phyloP scores from a whole-genome alignment of 1,284 basidiomycete species.

The Anthracocystis walkeri region DNA sequence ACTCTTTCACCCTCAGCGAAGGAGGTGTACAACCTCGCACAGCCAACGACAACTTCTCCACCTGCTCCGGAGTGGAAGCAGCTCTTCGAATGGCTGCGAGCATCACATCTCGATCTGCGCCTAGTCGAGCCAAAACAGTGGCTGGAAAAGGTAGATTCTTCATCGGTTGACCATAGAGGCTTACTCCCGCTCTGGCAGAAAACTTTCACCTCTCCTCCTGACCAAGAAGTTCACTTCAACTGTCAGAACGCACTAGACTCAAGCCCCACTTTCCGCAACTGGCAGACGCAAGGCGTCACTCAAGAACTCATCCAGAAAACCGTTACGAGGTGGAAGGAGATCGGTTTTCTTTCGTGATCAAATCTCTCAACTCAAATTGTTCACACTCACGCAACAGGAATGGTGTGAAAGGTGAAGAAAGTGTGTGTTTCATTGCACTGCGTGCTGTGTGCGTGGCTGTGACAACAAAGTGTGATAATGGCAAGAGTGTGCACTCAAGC shows the following conservation, averaged over 20 bases:
- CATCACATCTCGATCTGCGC: slow-evolving; percentile 79
- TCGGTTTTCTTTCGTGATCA: slow-evolving; percentile 27
- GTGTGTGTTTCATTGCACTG: slow-evolving; percentile 5
- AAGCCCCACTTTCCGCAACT: slow-evolving; percentile 13
- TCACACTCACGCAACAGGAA: not conserved
- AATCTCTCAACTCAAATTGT: not conserved
- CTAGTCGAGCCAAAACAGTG: slow-evolving; percentile 77
- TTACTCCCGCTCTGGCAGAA: slow-evolving; percentile 34
- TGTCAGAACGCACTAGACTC: slow-evolving; percentile 17
- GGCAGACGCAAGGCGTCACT: slow-evolving; percentile 27
- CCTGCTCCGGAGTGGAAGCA: slow-evolving; percentile 44
- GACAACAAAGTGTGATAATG: slow-evolving; percentile 9
- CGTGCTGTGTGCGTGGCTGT: not conserved
- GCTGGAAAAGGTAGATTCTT: slow-evolving; percentile 72
- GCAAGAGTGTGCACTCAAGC: too few species aligned
- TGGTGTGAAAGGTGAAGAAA: slow-evolving; percentile 1
- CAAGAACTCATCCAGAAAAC: slow-evolving; percentile 30
- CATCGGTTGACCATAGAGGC: slow-evolving; percentile 30
- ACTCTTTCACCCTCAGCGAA: slow-evolving; percentile 48
- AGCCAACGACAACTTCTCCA: slow-evolving; percentile 13
- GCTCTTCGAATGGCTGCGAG: slow-evolving; percentile 77
- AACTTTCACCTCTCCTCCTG: slow-evolving; percentile 23
- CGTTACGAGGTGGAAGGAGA: slow-evolving; percentile 26
- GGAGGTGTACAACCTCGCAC: slow-evolving; percentile 32
- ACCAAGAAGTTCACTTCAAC: slow-evolving; percentile 3